Evolutionary conservation across 257 asterid species (phyloP).

Genomic region (Capsicum pubescens): DNA sequence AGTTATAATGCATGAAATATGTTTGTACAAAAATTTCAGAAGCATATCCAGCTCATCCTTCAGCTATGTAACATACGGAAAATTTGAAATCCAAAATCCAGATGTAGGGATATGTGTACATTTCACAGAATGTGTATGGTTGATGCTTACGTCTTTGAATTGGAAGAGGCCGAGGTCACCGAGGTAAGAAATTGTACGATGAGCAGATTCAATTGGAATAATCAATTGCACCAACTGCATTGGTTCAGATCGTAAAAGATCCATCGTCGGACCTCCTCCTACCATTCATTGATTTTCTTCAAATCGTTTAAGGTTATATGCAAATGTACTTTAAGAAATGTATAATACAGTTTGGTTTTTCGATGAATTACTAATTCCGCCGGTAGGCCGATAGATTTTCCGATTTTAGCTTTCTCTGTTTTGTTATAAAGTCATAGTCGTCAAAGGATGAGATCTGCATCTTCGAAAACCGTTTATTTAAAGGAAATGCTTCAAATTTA

Average conservation of each 20-base stretch:
- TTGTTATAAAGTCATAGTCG: neutral
- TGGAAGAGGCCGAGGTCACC: conserved; percentile 69
- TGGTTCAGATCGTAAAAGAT: conserved; percentile 69
- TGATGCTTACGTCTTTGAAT: conserved; percentile 63
- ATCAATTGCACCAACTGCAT: conserved; percentile 70
- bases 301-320: neutral
- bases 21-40: neutral
- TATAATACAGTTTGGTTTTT: neutral
- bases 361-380: neutral
- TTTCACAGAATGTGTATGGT: conserved; percentile 21
- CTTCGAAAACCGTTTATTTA: neutral
- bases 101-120: neutral
- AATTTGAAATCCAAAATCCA: neutral
- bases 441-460: conserved; percentile 5
- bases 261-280: conserved; percentile 50
- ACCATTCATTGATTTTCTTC: conserved; percentile 4
- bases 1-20: neutral
- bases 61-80: neutral
- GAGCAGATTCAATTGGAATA: conserved; percentile 64
- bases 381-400: neutral
- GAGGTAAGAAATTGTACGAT: conserved; percentile 58
- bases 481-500: too few species aligned
- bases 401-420: neutral
- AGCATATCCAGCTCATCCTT: neutral
- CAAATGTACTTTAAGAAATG: neutral